Evolutionary conservation across 139 green algal genomes (phyloP).

Genomic region (Mychonastes homosphaera): DNA sequence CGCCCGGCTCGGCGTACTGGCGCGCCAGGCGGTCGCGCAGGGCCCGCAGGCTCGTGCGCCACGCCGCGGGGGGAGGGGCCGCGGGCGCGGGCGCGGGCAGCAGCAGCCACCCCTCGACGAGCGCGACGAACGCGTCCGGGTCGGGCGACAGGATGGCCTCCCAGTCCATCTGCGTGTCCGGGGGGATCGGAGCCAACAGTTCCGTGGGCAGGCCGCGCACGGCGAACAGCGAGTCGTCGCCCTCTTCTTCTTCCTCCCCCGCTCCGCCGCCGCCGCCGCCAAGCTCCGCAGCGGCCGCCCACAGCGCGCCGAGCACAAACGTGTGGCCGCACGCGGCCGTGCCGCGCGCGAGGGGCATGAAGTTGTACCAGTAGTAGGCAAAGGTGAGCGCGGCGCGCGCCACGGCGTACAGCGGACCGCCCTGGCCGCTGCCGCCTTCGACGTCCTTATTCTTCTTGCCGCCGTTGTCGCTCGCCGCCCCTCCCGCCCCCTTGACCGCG

Average conservation of each 20-base stretch:
- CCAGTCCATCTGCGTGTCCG: conserved; percentile 54
- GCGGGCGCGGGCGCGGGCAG: not conserved
- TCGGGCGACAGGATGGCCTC: conserved; percentile 73
- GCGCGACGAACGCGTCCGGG: conserved; percentile 47
- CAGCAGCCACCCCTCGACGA: conserved; percentile 37
- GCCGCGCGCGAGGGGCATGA: conserved; percentile 88
- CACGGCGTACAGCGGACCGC: conserved; percentile 15
- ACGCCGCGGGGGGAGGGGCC: not conserved
- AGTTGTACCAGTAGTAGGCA: conserved; percentile 75
- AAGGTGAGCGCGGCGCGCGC: not conserved
- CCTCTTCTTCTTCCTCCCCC: not conserved
- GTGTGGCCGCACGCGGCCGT: conserved; percentile 77
- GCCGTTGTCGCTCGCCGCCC: not conserved
- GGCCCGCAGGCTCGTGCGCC: too few relatives aligned
- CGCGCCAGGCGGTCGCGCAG: too few relatives aligned
- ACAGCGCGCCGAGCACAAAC: conserved; percentile 68
- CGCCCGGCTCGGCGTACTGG: too few relatives aligned
- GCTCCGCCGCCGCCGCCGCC: conserved; percentile 21
- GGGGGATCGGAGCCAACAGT: too few relatives aligned
- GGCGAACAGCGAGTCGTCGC: not conserved
- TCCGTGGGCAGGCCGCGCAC: not conserved
- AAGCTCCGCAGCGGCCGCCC: conserved; percentile 73
- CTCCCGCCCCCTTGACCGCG: conserved; percentile 7
- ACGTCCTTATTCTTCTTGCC: not conserved
- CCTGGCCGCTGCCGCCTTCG: not conserved